phyloP scores from a whole-genome alignment of 176 grass and related monocot species.

The Canna indica region DNA sequence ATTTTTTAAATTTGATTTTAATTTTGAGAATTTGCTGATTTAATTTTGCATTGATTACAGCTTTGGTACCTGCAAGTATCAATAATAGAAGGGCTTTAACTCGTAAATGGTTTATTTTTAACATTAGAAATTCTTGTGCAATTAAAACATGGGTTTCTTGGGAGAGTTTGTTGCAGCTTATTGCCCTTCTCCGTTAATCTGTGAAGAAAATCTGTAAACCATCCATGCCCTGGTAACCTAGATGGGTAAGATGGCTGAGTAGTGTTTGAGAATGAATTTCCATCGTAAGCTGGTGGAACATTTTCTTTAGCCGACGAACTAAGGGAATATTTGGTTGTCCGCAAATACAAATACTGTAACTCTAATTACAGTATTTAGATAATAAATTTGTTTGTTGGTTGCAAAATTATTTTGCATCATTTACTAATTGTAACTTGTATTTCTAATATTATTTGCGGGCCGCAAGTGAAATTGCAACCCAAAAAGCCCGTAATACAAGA shows the following conservation, averaged over 20 bases:
- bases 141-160: constrained; percentile 25
- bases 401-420: too few relatives aligned
- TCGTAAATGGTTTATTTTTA: constrained; percentile 31
- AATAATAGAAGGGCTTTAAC: constrained; percentile 39
- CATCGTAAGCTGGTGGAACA: constrained; percentile 19
- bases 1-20: too few relatives aligned
- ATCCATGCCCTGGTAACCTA: constrained; percentile 10
- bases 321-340: constrained; percentile 38
- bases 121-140: constrained; percentile 24
- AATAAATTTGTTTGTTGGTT: too few relatives aligned
- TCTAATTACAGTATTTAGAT: too few relatives aligned
- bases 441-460: too few relatives aligned
- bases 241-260: neutral
- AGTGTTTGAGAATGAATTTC: constrained; percentile 30
- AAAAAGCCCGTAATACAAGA: too few relatives aligned
- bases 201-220: constrained; percentile 53
- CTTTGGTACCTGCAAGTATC: constrained; percentile 55
- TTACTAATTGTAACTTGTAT: too few relatives aligned
- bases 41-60: constrained; percentile 20
- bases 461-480: too few relatives aligned
- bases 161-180: constrained; percentile 21
- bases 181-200: constrained; percentile 45
- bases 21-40: too few relatives aligned
- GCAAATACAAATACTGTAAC: too few relatives aligned
- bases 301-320: constrained; percentile 34